Percentiles rank a stretch among this genome's conserved stretches.
Evolutionary conservation across 495 filamentous ascomycete species (phyloP).

Genomic region (Penicillium psychrofluorescens): DNA sequence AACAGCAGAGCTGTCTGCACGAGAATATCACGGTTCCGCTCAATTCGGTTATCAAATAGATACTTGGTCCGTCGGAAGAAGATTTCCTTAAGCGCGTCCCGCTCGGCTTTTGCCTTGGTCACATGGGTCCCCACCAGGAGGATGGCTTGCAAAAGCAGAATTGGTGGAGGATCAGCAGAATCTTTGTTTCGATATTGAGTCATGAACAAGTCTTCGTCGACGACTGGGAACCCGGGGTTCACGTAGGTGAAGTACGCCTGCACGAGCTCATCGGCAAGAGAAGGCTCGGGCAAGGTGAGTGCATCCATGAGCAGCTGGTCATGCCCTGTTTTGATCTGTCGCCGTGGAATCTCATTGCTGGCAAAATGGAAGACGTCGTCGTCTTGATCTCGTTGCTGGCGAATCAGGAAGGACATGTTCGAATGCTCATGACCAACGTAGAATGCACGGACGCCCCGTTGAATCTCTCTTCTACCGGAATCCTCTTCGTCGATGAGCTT

Average conservation of each 20-base stretch:
- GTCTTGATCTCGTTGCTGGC: slow-evolving; percentile 39
- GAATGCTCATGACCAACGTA: slow-evolving; percentile 45
- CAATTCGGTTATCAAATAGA: slow-evolving; percentile 41
- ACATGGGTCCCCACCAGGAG: slow-evolving; percentile 40
- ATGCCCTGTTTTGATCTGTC: slow-evolving; percentile 37
- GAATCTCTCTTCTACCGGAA: slow-evolving; percentile 33
- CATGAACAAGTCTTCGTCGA: slow-evolving; percentile 43
- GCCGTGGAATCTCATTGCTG: slow-evolving; percentile 39
- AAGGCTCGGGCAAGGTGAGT: slow-evolving; percentile 36
- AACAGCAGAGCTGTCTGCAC: slow-evolving; percentile 40
- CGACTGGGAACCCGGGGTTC: slow-evolving; percentile 37
- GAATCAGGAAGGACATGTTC: slow-evolving; percentile 46
- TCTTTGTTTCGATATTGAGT: slow-evolving; percentile 41
- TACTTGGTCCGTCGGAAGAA: slow-evolving; percentile 44
- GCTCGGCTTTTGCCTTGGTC: slow-evolving; percentile 30
- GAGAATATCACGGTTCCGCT: slow-evolving; percentile 42
- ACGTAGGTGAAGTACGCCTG: slow-evolving; percentile 40
- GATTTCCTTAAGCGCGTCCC: slow-evolving; percentile 37
- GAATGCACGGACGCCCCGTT: slow-evolving; percentile 39
- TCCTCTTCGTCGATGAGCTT: slow-evolving; percentile 42
- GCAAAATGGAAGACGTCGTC: slow-evolving; percentile 43
- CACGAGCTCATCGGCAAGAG: slow-evolving; percentile 39
- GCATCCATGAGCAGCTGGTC: slow-evolving; percentile 44
- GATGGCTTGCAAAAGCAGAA: slow-evolving; percentile 39
- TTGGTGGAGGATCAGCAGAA: slow-evolving; percentile 35